phyloP scores from a whole-genome alignment of 1,139 yeast genomes.

The Taphrina deformans region DNA sequence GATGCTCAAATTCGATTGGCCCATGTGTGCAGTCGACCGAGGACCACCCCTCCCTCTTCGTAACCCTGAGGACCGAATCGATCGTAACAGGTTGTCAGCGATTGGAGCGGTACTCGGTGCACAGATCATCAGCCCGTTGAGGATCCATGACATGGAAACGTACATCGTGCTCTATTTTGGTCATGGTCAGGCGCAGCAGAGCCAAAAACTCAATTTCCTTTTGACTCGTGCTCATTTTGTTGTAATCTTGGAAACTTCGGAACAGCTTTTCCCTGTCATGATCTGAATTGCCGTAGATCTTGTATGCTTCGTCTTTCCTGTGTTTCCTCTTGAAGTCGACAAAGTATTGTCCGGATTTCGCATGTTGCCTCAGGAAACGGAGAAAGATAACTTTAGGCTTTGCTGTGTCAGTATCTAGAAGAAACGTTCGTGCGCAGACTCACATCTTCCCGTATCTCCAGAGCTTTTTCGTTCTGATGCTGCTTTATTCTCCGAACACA shows the following conservation, averaged over 20 bases:
- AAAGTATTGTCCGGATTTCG: constrained; percentile 46
- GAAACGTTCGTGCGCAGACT: neutral
- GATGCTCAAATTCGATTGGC: too few species aligned
- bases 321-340: constrained; percentile 53
- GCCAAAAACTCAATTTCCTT: constrained; percentile 12
- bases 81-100: neutral
- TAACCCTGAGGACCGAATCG: neutral
- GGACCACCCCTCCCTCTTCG: neutral
- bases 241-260: constrained; percentile 44
- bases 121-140: neutral
- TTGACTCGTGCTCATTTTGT: neutral
- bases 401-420: neutral
- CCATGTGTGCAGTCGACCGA: too few species aligned
- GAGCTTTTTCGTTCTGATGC: constrained; percentile 35
- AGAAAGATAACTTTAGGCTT: constrained; percentile 44
- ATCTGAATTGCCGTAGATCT: constrained; percentile 45
- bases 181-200: neutral
- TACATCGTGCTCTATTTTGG: neutral
- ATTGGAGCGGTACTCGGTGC: neutral
- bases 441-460: constrained; percentile 36
- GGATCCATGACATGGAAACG: neutral
- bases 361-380: constrained; percentile 44
- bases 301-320: constrained; percentile 45
- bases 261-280: constrained; percentile 49
- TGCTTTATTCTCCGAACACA: constrained; percentile 42